Conservation (phyloP, 2,329 filamentous ascomycete genomes). For the Pseudocercospora crystallina region DNA sequence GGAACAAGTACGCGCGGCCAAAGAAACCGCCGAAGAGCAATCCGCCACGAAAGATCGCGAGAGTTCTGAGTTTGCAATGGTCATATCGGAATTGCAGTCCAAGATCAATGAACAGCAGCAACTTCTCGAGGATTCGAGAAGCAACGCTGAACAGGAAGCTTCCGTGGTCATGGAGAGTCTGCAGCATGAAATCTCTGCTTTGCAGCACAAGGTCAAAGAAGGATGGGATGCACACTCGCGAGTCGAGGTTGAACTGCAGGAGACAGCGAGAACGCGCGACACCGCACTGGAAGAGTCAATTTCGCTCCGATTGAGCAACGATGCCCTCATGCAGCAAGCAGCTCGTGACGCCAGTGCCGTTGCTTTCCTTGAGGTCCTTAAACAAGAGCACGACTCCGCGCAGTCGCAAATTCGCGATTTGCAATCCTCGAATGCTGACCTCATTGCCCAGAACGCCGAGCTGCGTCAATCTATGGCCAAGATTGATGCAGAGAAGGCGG, state of each 20-base stretch:
- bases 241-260: neutral
- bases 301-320: too few relatives aligned
- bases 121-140: constrained; percentile 15
- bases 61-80: constrained; percentile 21
- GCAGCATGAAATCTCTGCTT: constrained; percentile 23
- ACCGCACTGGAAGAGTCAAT: too few relatives aligned
- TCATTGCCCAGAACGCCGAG: too few relatives aligned
- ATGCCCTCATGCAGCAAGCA: too few relatives aligned
- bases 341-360: too few relatives aligned
- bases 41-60: constrained; percentile 21
- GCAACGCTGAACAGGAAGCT: constrained; percentile 15
- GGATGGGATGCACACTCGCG: constrained; percentile 10
- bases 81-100: constrained; percentile 23
- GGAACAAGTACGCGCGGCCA: constrained; percentile 12
- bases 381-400: too few relatives aligned
- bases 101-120: constrained; percentile 22
- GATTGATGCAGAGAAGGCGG: too few relatives aligned
- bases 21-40: constrained; percentile 15
- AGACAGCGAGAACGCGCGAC: too few relatives aligned
- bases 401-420: too few relatives aligned
- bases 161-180: constrained; percentile 20
- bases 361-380: too few relatives aligned
- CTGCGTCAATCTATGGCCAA: too few relatives aligned
- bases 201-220: constrained; percentile 23
- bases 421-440: too few relatives aligned